phyloP scores from a whole-genome alignment of 1,139 yeast genomes.

The Blastobotrys buckinghamii region DNA sequence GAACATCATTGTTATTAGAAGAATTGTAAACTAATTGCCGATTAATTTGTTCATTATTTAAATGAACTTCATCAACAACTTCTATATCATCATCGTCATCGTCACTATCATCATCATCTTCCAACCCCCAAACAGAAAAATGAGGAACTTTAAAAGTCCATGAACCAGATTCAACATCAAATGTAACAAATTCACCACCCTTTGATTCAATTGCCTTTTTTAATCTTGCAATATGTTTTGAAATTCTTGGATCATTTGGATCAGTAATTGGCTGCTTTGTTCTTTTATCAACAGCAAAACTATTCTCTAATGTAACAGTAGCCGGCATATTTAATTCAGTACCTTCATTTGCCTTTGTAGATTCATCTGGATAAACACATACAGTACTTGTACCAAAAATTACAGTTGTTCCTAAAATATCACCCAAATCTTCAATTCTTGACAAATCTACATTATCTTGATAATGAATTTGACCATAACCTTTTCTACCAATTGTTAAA shows the following conservation, averaged over 20 bases:
- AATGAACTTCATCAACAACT: not conserved
- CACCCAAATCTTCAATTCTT: slow-evolving; percentile 40
- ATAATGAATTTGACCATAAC: slow-evolving; percentile 71
- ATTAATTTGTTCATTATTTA: not conserved
- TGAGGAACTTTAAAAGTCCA: slow-evolving; percentile 87
- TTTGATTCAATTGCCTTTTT: slow-evolving; percentile 44
- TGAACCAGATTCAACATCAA: slow-evolving; percentile 66
- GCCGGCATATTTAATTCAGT: slow-evolving; percentile 80
- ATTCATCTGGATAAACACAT: slow-evolving; percentile 56
- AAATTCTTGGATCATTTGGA: slow-evolving; percentile 40
- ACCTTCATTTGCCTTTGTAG: slow-evolving; percentile 58
- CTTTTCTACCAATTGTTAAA: slow-evolving; percentile 70
- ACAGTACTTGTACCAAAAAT: slow-evolving; percentile 52
- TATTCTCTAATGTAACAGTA: slow-evolving; percentile 65
- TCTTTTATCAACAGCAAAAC: slow-evolving; percentile 34
- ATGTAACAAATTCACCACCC: slow-evolving; percentile 77
- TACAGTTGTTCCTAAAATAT: slow-evolving; percentile 51
- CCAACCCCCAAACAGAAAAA: slow-evolving; percentile 90
- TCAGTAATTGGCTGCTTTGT: slow-evolving; percentile 35
- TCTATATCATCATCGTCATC: slow-evolving; percentile 35
- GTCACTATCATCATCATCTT: slow-evolving; percentile 49
- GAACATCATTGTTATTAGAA: not conserved
- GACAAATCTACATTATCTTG: slow-evolving; percentile 68
- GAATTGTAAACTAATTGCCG: not conserved
- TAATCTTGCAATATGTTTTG: slow-evolving; percentile 38